phyloP scores from a whole-genome alignment of 345 rosid species.

The Lepidium didymum region DNA sequence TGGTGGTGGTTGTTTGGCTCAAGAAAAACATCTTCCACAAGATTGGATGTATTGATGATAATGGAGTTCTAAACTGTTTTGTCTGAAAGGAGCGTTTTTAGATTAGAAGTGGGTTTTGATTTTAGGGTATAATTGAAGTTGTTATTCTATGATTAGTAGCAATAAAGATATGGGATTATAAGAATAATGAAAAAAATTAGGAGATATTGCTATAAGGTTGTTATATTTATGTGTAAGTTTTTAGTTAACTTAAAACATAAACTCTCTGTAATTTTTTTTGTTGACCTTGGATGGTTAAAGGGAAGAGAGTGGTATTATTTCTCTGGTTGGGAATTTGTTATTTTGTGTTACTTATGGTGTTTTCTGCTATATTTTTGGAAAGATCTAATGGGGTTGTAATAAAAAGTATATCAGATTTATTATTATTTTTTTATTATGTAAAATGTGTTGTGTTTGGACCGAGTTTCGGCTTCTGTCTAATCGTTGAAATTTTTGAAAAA shows the following conservation, averaged over 20 bases:
- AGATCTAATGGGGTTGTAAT: slow-evolving; percentile 20
- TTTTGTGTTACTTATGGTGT: slow-evolving; percentile 17
- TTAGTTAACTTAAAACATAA: not conserved
- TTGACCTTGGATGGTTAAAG: slow-evolving; percentile 17
- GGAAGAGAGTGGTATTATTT: not conserved
- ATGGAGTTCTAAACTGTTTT: not conserved
- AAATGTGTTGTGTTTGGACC: not conserved
- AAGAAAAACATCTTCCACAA: slow-evolving; percentile 29
- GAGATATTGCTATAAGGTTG: not conserved
- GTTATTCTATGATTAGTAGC: slow-evolving; percentile 2
- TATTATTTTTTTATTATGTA: not conserved
- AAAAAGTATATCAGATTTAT: slow-evolving; percentile 5
- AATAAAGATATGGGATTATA: not conserved
- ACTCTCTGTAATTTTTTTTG: slow-evolving; percentile 28
- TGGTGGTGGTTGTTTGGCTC: slow-evolving; percentile 1
- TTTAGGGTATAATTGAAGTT: slow-evolving; percentile 14
- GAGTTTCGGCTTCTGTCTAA: not conserved
- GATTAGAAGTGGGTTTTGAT: slow-evolving; percentile 1
- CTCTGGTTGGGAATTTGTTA: slow-evolving; percentile 4
- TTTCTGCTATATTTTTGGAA: not conserved
- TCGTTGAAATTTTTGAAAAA: not conserved
- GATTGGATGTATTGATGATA: slow-evolving; percentile 27
- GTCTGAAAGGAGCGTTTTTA: not conserved
- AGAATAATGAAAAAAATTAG: slow-evolving; percentile 1
- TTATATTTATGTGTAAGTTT: not conserved